A percentile compares a stretch with the other conserved stretches of the same genome.
These are phyloP conservation scores for Laguncularia racemosa DNA, from an alignment of 345 rosid species.

Conservation along the genomic window DNA sequence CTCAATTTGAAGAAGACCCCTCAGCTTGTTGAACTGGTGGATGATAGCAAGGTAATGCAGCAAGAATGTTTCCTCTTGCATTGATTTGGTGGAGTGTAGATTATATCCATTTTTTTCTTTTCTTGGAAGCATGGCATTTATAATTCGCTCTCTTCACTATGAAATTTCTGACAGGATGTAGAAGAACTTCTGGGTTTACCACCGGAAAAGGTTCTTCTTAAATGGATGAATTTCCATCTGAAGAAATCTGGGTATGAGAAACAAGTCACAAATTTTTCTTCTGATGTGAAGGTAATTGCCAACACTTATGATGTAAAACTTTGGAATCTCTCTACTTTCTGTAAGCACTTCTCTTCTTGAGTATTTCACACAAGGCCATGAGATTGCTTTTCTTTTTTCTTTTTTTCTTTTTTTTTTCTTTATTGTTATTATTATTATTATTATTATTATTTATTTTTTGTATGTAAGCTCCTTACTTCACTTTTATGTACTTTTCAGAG, in stretches of 20 bases:
- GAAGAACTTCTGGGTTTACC: slow-evolving; percentile 91
- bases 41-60: slow-evolving; percentile 56
- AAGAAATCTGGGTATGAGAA: slow-evolving; percentile 89
- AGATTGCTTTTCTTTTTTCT: background rate
- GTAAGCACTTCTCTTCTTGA: too few species aligned
- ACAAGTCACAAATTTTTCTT: slow-evolving; percentile 87
- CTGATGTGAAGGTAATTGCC: slow-evolving; percentile 78
- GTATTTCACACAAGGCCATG: background rate
- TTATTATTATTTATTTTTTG: too few species aligned
- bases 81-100: slow-evolving; percentile 5
- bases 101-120: background rate
- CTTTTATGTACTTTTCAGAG: too few species aligned
- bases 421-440: too few species aligned
- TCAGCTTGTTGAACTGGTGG: slow-evolving; percentile 80
- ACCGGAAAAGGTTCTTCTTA: slow-evolving; percentile 90
- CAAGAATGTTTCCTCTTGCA: background rate
- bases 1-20: slow-evolving; percentile 95
- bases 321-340: too few species aligned
- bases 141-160: background rate
- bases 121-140: background rate
- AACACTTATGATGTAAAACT: background rate
- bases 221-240: slow-evolving; percentile 98
- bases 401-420: too few species aligned
- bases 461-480: too few species aligned
- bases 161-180: slow-evolving; percentile 50